Evolutionary conservation across 208 protist species (phyloP), one percentile per base, ranked within the genome.

Genomic region (Trypanosoma caninum): DNA sequence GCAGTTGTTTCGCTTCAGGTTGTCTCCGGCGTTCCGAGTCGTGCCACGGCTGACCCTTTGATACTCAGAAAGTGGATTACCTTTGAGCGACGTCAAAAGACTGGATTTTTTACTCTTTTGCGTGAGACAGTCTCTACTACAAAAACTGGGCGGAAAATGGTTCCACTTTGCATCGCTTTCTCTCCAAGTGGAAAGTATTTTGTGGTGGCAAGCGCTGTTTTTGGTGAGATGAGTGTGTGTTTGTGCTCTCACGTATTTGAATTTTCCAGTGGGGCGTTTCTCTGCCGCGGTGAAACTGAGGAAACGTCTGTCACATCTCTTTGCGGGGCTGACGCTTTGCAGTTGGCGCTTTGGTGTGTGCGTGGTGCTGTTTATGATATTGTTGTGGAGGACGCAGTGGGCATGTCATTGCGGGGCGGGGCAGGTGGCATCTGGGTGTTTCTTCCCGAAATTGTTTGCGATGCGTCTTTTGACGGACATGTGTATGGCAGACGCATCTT

Each of bases 51-150:
- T 1, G 84, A 80, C 57, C 61, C 69, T 31, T 68, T 76, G 34
- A 33, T 76, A 38, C 72, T 74, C 54, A 67, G 72, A 11, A 54
- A 74, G 44, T 80, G 78, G 72, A 76, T 91, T 38, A 50, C 58
- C 40, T 87, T 91, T 61, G 74, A 82, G 13, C 66, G 77, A 3
- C 77, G 78, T 3, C 72, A 75, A 27, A 65, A 64, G 41, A 91
- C 80, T 2, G 77, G 77, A 31, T 87, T 91, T 70, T 87, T 84
- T 50, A 60, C 72, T 14, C 60, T 87, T 16, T 25, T 84, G 22
- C 74, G 72, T 9, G 81, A 88, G 30, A 59, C 57, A 18, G 38
- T 37, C 0, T 42, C 4, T 27, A 27, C 5, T 18, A 20, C 38
- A 11, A 44, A 62, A 30, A 22, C 31, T 0, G 50, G 48, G 0